Evolutionary conservation across 176 grass and related monocot species (phyloP), one percentile per base, ranked within the genome.

Genomic region (Thalia dealbata): DNA sequence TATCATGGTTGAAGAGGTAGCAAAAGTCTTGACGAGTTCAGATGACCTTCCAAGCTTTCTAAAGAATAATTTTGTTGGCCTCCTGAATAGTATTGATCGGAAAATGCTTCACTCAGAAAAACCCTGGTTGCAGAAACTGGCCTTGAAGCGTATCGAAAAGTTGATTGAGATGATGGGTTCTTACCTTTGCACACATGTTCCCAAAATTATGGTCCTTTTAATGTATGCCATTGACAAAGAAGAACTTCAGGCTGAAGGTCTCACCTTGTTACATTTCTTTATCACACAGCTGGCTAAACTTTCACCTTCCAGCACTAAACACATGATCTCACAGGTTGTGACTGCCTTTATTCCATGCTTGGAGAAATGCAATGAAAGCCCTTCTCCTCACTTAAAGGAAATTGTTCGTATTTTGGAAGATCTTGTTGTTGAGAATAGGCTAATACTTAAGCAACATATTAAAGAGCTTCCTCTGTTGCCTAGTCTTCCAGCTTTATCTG

Each of bases 171-270:
- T 96, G 84, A 96, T 96, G 93, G 89, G 93, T 50, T 87, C 93
- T 81, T 96, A 90, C 79, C 81, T 96, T 50, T 84, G 82, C 73
- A 86, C 93, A 82, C 93, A 96, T 84, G 82, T 91, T 7, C 87
- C 86, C 52, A 96, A 96, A 84, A 90, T 96, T 87, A 96, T 96
- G 93, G 89, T 96, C 81, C 78, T 96, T 9, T 82, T 96, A 70
- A 96, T 84, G 69, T 92, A 86, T 70, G 79, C 93, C 45, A 92
- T 92, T 71, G 87, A 90, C 51, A 96, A 96, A 86, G 92, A 96
- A 88, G 80, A 65, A 77, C 89, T 96, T 83, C 93, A 92, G 74
- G 81, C 84, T 64, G 87, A 84, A 73, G 87, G 93, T 52, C 84
- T 88, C 69, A 80, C 81, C 58, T 80, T 91, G 5, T 75, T 96